These are phyloP conservation scores for Penicillium frequentans DNA, from an alignment of 2,329 filamentous ascomycete species.

Conservation along the genomic window DNA sequence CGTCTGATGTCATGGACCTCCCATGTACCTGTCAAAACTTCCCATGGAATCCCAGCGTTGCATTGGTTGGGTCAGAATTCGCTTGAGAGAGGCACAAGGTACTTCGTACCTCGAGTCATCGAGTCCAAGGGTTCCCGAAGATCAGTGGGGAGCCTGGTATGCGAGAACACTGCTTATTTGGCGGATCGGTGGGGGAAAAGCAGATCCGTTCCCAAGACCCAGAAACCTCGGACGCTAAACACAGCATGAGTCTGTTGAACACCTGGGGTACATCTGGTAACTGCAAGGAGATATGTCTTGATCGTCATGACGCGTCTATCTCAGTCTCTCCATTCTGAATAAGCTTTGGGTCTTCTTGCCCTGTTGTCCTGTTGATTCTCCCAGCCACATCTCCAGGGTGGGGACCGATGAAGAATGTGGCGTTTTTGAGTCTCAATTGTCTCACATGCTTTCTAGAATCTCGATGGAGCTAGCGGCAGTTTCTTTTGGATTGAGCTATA, in stretches of 20 bases:
- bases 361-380: neutral
- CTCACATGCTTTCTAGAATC: neutral
- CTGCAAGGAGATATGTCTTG: too few species aligned
- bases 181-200: slow-evolving; percentile 12
- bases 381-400: neutral
- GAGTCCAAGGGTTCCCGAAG: slow-evolving; percentile 2
- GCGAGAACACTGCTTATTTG: slow-evolving; percentile 18
- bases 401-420: neutral
- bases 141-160: slow-evolving; percentile 8
- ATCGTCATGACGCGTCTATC: neutral
- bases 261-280: neutral
- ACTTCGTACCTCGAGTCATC: neutral
- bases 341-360: neutral
- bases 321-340: neutral
- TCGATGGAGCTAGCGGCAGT: neutral
- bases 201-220: slow-evolving; percentile 2
- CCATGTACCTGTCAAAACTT: slow-evolving; percentile 8
- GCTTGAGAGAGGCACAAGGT: neutral
- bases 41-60: slow-evolving; percentile 14
- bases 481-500: neutral
- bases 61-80: slow-evolving; percentile 4
- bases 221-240: neutral
- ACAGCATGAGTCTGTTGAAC: neutral
- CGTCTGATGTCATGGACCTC: slow-evolving; percentile 21
- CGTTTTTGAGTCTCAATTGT: neutral